Evolutionary conservation across 225 moss, liverwort and hornwort species (phyloP).

Genomic region (Sphagnum contortum): DNA sequence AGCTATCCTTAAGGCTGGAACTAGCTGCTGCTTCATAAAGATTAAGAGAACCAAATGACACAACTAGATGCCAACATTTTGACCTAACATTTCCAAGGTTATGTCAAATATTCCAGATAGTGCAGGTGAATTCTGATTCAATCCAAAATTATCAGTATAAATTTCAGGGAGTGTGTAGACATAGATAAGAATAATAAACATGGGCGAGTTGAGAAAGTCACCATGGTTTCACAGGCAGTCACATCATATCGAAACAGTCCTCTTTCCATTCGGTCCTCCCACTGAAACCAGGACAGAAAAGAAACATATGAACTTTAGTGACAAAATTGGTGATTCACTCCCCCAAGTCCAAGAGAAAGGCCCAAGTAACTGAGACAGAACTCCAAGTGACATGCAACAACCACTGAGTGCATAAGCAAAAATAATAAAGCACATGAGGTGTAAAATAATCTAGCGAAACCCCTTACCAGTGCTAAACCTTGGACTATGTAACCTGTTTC

Average conservation of each 20-base stretch:
- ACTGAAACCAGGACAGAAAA: constrained; percentile 27
- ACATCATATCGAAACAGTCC: constrained; percentile 91
- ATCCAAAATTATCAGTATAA: neutral
- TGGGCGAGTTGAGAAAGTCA: constrained; percentile 8
- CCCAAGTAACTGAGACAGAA: too few species aligned
- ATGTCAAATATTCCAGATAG: neutral
- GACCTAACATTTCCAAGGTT: neutral
- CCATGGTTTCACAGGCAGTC: constrained; percentile 80
- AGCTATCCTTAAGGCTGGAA: too few species aligned
- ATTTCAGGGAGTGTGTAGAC: neutral
- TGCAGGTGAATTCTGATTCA: too few species aligned
- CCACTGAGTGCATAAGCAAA: too few species aligned
- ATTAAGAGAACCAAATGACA: too few species aligned
- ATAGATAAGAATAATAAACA: neutral
- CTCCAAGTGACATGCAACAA: too few species aligned
- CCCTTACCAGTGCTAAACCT: too few species aligned
- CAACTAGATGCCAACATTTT: too few species aligned
- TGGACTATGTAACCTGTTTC: too few species aligned
- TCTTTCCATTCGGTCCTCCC: constrained; percentile 60
- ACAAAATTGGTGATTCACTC: neutral
- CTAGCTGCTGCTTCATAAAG: too few species aligned
- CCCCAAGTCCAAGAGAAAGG: neutral
- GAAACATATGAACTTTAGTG: neutral
- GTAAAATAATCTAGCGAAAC: too few species aligned
- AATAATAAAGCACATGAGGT: too few species aligned